These are phyloP conservation scores for Fusarium sp. DNA, from an alignment of 2,329 filamentous ascomycete species.

Conservation along the genomic window DNA sequence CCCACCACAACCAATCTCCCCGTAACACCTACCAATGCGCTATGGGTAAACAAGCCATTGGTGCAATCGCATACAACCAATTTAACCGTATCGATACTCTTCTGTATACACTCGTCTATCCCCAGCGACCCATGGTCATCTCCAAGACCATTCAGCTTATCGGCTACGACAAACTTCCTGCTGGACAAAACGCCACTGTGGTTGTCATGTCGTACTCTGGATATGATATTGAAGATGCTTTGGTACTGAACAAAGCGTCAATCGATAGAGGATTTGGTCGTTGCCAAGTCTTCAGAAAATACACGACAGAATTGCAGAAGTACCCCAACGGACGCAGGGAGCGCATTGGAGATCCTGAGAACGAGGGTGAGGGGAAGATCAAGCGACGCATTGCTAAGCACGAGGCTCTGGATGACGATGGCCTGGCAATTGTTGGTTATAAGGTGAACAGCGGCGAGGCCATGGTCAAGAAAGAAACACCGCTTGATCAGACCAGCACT, in stretches of 20 bases:
- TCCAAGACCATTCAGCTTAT: slow-evolving; percentile 96
- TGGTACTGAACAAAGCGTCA: slow-evolving; percentile 96
- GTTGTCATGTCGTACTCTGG: slow-evolving; percentile 99
- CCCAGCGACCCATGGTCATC: slow-evolving; percentile 97
- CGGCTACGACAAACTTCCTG: slow-evolving; percentile 96
- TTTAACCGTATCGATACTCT: slow-evolving; percentile 97
- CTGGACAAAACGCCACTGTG: slow-evolving; percentile 96
- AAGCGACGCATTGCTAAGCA: slow-evolving; percentile 75
- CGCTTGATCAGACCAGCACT: slow-evolving; percentile 80
- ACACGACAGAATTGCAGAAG: slow-evolving; percentile 85
- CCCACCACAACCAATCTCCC: slow-evolving; percentile 98
- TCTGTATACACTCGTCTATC: slow-evolving; percentile 96
- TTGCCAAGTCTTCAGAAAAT: slow-evolving; percentile 98
- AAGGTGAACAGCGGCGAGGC: slow-evolving; percentile 83
- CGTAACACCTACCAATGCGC: slow-evolving; percentile 99
- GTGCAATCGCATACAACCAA: slow-evolving; percentile 97
- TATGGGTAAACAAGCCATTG: slow-evolving; percentile 99
- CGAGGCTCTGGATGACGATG: slow-evolving; percentile 83
- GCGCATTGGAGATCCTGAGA: slow-evolving; percentile 71
- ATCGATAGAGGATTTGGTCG: slow-evolving; percentile 95
- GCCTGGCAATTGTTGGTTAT: slow-evolving; percentile 87
- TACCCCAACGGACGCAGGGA: slow-evolving; percentile 85
- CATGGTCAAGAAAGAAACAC: slow-evolving; percentile 91
- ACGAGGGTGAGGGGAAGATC: slow-evolving; percentile 71
- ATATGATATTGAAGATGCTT: slow-evolving; percentile 98